A percentile compares a stretch with the other conserved stretches of the same genome.
Evolutionary conservation across 306 rosid species (phyloP).

Genomic region (Cicer chorassanicum): DNA sequence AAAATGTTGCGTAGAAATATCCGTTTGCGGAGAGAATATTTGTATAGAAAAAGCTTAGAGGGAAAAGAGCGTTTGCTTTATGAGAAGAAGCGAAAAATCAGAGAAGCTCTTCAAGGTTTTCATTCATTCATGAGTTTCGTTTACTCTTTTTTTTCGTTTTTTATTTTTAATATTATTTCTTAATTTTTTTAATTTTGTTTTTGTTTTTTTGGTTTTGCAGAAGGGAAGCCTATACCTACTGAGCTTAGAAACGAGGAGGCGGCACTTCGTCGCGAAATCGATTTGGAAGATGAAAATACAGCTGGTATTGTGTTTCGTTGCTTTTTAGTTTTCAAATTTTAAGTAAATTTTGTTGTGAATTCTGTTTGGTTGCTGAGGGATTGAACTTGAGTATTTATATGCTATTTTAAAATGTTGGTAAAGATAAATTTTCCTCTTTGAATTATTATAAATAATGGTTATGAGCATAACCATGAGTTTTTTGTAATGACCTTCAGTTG

Average conservation of each 20-base stretch:
- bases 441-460: not conserved
- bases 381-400: not conserved
- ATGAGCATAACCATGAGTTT: not conserved
- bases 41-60: slow-evolving; percentile 84
- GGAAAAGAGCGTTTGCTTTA: slow-evolving; percentile 71
- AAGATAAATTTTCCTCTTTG: not conserved
- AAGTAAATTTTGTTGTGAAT: slow-evolving; percentile 2
- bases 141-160: not conserved
- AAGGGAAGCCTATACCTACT: slow-evolving; percentile 89
- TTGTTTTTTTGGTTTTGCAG: slow-evolving; percentile 48
- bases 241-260: slow-evolving; percentile 94
- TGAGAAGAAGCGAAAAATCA: slow-evolving; percentile 90
- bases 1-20: slow-evolving; percentile 71
- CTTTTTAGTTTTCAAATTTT: not conserved
- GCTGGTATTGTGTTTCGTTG: slow-evolving; percentile 56
- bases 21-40: slow-evolving; percentile 76
- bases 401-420: slow-evolving; percentile 3
- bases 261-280: slow-evolving; percentile 78
- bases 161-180: not conserved
- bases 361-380: slow-evolving; percentile 12
- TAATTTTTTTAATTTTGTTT: not conserved
- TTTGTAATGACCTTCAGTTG: not conserved
- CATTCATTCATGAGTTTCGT: not conserved
- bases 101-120: slow-evolving; percentile 78
- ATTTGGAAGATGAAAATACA: slow-evolving; percentile 78